A percentile compares a stretch with the other conserved stretches of the same genome.
phyloP scores from a whole-genome alignment of 331 rosid genomes.

The Cydonia oblonga region DNA sequence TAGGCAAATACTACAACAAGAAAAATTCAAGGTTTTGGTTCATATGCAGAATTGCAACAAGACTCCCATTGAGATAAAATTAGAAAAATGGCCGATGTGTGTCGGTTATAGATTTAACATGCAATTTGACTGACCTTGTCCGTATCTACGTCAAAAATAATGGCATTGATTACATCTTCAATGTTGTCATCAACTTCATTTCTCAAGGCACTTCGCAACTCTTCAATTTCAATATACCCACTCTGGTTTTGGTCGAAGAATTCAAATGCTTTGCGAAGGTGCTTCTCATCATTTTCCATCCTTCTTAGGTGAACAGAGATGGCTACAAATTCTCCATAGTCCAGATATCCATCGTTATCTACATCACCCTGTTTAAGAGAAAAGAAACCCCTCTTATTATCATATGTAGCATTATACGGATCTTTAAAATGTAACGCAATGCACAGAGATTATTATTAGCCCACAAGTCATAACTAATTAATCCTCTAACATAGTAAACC shows the following conservation, averaged over 20 bases:
- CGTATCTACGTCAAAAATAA: conserved; percentile 84
- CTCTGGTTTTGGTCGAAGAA: conserved; percentile 65
- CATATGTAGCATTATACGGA: neutral
- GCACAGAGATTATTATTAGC: neutral
- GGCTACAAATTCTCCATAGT: conserved; percentile 83
- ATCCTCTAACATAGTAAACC: neutral
- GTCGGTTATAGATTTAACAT: too few species aligned
- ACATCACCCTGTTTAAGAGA: conserved; percentile 66
- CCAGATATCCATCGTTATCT: conserved; percentile 76
- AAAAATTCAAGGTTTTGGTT: neutral
- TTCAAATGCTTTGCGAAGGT: conserved; percentile 74
- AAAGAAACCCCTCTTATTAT: conserved; percentile 9
- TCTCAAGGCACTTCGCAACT: conserved; percentile 45
- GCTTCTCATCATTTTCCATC: conserved; percentile 72
- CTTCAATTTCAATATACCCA: conserved; percentile 74
- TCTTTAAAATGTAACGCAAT: neutral
- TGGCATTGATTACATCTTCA: conserved; percentile 73
- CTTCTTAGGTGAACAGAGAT: conserved; percentile 74
- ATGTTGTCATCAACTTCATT: conserved; percentile 46
- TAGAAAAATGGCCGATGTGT: too few species aligned
- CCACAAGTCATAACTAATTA: neutral
- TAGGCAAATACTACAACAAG: neutral
- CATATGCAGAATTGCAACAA: neutral
- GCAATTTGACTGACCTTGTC: conserved; percentile 58
- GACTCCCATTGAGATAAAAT: neutral